Percentiles rank a stretch among this genome's conserved stretches.
phyloP scores from a whole-genome alignment of 2,329 filamentous ascomycete species.

The Calonectria ilicicola region DNA sequence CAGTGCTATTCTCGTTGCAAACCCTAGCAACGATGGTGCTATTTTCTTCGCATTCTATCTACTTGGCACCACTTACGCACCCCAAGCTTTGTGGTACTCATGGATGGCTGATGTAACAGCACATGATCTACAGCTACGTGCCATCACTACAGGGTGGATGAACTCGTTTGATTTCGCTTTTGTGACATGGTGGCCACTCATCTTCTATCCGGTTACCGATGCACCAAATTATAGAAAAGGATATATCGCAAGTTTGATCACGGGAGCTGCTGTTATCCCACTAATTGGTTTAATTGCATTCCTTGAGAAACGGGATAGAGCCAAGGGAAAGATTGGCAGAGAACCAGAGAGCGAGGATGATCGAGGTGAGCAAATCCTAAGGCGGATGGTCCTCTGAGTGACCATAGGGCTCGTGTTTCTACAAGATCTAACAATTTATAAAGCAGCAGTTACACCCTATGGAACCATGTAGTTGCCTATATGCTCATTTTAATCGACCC shows the following conservation, averaged over 20 bases:
- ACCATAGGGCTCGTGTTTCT: neutral
- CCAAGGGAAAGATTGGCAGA: neutral
- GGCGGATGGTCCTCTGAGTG: neutral
- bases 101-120: neutral
- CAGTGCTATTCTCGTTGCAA: neutral
- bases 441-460: neutral
- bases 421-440: neutral
- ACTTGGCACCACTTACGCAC: neutral
- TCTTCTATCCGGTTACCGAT: neutral
- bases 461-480: neutral
- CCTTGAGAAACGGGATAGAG: neutral
- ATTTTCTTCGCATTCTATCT: neutral
- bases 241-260: neutral
- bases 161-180: constrained; percentile 15
- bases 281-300: neutral
- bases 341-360: neutral
- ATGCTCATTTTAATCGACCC: neutral
- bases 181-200: constrained; percentile 15
- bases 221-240: neutral
- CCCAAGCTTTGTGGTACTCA: neutral
- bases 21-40: neutral
- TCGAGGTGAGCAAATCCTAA: neutral
- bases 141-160: constrained; percentile 11
- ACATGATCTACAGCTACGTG: neutral
- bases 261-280: neutral